Evolutionary conservation across 2,329 filamentous ascomycete species (phyloP), one percentile per base, ranked within the genome.

Genomic region (Aciculosporium take): DNA sequence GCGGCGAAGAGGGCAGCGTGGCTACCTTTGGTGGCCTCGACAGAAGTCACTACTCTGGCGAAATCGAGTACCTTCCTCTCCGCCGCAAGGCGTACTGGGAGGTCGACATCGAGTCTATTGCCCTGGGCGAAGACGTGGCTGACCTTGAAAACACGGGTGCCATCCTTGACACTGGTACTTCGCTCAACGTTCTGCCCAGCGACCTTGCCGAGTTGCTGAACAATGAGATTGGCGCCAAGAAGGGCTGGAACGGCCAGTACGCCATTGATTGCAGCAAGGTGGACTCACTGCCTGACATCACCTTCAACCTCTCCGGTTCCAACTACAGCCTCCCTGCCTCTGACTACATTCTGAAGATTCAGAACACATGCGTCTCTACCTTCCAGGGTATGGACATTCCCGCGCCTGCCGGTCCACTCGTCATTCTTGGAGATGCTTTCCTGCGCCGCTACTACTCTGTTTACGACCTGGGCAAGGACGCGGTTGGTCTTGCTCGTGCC

Each of bases 51-150:
- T 79, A 72, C 62, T 79, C 73, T 30, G 91, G 91, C 57, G 81
- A 96, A 64, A 75, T 98, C 56, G 84, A 80, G 60, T 93, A 87
- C 64, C 86, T 98, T 52, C 91, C 91, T 42, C 77, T 98, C 53
- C 85, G 91, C 64, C 85, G 91, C 62, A 96, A 96, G 81, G 91
- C 91, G 38, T 98, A 98, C 76, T 98, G 91, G 91, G 91, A 98
- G 74, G 89, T 98, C 42, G 88, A 96, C 56, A 79, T 98, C 47
- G 81, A 96, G 56, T 74, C 86, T 49, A 91, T 98, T 66, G 79
- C 82, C 42, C 86, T 95, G 49, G 93, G 91, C 54, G 74, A 88
- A 40, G 76, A 84, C 58, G 80, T 77, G 51, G 88, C 88, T 46
- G 83, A 94, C 63, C 79, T 96, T 49, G 89, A 96, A 50, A 78